A percentile compares a stretch with the other conserved stretches of the same genome.
phyloP scores from a whole-genome alignment of 1,139 yeast genomes.

The Kodamaea arcana region DNA sequence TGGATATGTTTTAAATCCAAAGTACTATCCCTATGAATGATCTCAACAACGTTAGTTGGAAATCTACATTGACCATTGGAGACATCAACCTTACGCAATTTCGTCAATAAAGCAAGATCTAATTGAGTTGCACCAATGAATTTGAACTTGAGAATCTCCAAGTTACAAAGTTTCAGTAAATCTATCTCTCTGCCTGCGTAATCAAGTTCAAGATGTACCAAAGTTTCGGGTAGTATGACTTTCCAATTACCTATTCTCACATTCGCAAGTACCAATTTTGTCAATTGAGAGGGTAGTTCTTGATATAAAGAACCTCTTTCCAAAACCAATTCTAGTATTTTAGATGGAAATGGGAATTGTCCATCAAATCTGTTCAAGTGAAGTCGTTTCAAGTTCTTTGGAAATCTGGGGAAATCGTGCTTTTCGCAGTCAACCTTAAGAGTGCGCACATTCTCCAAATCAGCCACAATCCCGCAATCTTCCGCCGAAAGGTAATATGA shows the following conservation, averaged over 20 bases:
- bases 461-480: background rate
- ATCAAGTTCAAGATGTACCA: background rate
- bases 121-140: background rate
- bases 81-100: background rate
- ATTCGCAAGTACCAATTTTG: background rate
- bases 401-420: background rate
- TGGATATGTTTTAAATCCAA: background rate
- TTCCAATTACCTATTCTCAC: background rate
- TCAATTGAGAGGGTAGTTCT: background rate
- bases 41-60: background rate
- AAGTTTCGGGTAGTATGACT: background rate
- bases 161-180: background rate
- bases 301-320: background rate
- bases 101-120: background rate
- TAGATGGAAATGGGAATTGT: background rate
- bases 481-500: background rate
- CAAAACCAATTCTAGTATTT: background rate
- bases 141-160: background rate
- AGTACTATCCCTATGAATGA: background rate
- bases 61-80: background rate
- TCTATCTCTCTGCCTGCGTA: background rate
- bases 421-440: background rate
- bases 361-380: background rate
- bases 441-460: background rate
- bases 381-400: background rate